These are phyloP conservation scores for Coniella vitis DNA, from an alignment of 2,329 filamentous ascomycete genomes.

Conservation along the genomic window DNA sequence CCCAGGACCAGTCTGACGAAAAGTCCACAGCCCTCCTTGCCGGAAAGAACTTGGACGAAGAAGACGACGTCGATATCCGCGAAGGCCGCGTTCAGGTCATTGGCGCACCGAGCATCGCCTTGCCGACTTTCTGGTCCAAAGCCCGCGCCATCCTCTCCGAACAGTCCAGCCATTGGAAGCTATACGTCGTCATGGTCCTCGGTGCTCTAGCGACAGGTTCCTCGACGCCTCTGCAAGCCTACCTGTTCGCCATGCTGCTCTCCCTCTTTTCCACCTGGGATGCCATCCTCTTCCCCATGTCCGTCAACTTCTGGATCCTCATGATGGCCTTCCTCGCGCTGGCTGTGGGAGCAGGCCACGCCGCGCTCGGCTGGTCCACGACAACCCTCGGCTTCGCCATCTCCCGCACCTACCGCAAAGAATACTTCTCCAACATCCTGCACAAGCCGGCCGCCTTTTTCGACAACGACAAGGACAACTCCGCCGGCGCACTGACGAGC, in stretches of 20 bases:
- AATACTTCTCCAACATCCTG: slow-evolving; percentile 54
- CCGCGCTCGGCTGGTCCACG: slow-evolving; percentile 11
- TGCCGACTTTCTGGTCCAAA: not conserved
- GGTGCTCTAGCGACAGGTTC: slow-evolving; percentile 20
- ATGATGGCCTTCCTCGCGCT: slow-evolving; percentile 7
- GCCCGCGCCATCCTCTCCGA: not conserved
- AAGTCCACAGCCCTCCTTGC: no score
- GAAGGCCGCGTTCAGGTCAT: not conserved
- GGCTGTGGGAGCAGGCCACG: slow-evolving; percentile 5
- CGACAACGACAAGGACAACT: slow-evolving; percentile 39
- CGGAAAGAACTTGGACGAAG: not conserved
- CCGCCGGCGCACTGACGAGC: slow-evolving; percentile 47
- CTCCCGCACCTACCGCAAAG: slow-evolving; percentile 32
- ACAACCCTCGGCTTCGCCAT: slow-evolving; percentile 8
- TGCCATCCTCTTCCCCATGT: not conserved
- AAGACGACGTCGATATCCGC: not conserved
- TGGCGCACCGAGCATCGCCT: not conserved
- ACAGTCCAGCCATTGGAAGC: not conserved
- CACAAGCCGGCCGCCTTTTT: slow-evolving; percentile 54
- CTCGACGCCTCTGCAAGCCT: slow-evolving; percentile 37
- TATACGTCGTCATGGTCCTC: not conserved
- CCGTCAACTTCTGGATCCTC: slow-evolving; percentile 10
- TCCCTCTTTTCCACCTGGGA: slow-evolving; percentile 33
- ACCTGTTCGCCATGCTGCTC: slow-evolving; percentile 48
- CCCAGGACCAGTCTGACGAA: not conserved